Conservation (phyloP, 192 early-diverging fungal genomes). For the Coemansia sp. region DNA sequence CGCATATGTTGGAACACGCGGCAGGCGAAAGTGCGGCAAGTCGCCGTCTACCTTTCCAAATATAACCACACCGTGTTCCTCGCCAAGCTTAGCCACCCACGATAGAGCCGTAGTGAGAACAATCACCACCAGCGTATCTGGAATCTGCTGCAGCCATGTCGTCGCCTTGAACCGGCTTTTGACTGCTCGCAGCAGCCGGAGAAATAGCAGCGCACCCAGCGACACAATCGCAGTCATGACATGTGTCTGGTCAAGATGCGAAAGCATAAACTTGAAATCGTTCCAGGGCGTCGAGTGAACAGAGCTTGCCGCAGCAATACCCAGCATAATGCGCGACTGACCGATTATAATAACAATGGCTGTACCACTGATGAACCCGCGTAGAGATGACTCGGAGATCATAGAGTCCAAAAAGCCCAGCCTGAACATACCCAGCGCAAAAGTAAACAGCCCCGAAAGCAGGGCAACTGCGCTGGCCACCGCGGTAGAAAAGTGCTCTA, state of each 20-base stretch:
- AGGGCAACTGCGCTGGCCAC: slow-evolving; percentile 73
- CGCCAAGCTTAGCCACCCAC: slow-evolving; percentile 56
- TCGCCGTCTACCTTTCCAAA: slow-evolving; percentile 74
- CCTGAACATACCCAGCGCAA: slow-evolving; percentile 90
- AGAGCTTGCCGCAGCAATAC: slow-evolving; percentile 55
- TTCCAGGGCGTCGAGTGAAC: slow-evolving; percentile 79
- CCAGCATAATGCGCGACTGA: slow-evolving; percentile 78
- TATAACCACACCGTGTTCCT: slow-evolving; percentile 69
- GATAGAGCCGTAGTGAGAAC: slow-evolving; percentile 71
- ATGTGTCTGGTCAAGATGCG: slow-evolving; percentile 67
- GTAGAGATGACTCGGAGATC: slow-evolving; percentile 86
- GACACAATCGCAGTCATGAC: slow-evolving; percentile 70
- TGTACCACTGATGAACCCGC: slow-evolving; percentile 95
- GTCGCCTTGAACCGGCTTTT: slow-evolving; percentile 40
- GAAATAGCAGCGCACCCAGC: slow-evolving; percentile 65
- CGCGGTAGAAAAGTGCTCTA: slow-evolving; percentile 50
- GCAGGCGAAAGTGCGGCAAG: slow-evolving; percentile 55
- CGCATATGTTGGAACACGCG: slow-evolving; percentile 64
- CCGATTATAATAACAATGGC: slow-evolving; percentile 91
- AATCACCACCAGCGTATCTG: slow-evolving; percentile 90
- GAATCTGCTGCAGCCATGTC: slow-evolving; percentile 71
- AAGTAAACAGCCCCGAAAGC: slow-evolving; percentile 92
- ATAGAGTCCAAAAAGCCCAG: slow-evolving; percentile 98
- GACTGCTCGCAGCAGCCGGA: slow-evolving; percentile 56
- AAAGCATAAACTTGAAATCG: slow-evolving; percentile 67